Evolutionary conservation across 306 rosid species (phyloP), one percentile per base, ranked within the genome.

Genomic region (Cucurbita moschata): DNA sequence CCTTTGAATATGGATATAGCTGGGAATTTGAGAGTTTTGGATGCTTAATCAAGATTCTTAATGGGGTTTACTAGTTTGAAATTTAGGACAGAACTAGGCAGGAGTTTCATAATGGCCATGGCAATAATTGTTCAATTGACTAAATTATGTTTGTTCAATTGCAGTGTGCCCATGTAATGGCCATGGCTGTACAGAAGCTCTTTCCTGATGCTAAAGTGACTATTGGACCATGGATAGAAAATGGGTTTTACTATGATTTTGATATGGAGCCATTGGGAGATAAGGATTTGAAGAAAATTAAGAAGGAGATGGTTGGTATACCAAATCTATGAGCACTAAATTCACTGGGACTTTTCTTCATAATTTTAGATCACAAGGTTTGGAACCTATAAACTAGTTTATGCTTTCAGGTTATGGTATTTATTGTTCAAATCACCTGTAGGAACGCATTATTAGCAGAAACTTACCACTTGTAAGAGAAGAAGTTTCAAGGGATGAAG

Each of bases 131-230:
- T 30, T 30, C 35, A 30, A 30, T 30, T 30, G 35, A 30, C 35
- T 30, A 30, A 30, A 30, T 30, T 30, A 30, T 30, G 9, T 62
- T 37, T 75, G 75, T 73, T 11, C 61, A 35, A 52, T 16, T 80
- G 73, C 77, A 90, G 98, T 90, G 97, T 82, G 35, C 35, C 4
- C 99, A 94, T 84, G 99, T 94, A 76, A 94, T 94, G 99, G 99
- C 99, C 63, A 94, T 94, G 99, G 99, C 97, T 11, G 99, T 94
- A 83, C 97, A 94, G 81, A 91, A 89, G 83, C 89, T 91, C 74
- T 91, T 62, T 78, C 97, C 97, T 19, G 80, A 91, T 77, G 99
- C 99, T 5, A 94, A 94, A 83, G 99, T 91, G 71, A 94, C 99
- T 3, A 94, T 91, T 71, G 99, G 99, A 40, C 99, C 97, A 51